Conservation (phyloP, 2,329 filamentous ascomycete genomes). For the Ophiocordyceps camponoti-floridani region DNA sequence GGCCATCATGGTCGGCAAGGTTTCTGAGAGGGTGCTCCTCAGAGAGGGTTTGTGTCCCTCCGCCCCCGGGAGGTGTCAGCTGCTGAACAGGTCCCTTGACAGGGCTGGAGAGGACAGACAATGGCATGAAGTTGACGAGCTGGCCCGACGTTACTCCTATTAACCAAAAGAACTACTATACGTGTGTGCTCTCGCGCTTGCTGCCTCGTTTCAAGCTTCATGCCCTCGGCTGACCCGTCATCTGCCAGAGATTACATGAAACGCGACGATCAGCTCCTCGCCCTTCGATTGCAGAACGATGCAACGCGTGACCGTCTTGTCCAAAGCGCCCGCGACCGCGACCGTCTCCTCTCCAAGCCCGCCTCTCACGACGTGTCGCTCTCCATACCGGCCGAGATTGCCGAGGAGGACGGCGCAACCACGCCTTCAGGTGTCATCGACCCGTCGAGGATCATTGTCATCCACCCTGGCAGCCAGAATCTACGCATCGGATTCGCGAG, state of each 20-base stretch:
- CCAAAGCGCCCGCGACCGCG: slow-evolving; percentile 72
- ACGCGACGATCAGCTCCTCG: slow-evolving; percentile 88
- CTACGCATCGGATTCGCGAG: slow-evolving; percentile 88
- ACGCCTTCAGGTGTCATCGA: slow-evolving; percentile 43
- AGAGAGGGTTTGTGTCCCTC: slow-evolving; percentile 32
- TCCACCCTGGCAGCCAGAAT: slow-evolving; percentile 92
- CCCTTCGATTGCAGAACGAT: slow-evolving; percentile 74
- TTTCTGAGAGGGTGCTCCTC: slow-evolving; percentile 45
- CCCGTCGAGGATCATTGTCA: slow-evolving; percentile 81
- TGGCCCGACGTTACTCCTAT: slow-evolving; percentile 90
- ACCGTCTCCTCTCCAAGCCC: slow-evolving; percentile 64
- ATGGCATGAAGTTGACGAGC: slow-evolving; percentile 87
- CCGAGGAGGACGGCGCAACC: slow-evolving; percentile 36
- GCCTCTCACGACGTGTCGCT: slow-evolving; percentile 48
- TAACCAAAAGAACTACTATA: slow-evolving; percentile 99
- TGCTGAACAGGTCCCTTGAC: slow-evolving; percentile 2
- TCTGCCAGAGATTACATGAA: slow-evolving; percentile 77
- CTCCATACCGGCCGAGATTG: slow-evolving; percentile 36
- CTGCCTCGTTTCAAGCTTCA: too few species aligned
- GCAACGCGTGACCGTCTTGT: slow-evolving; percentile 70
- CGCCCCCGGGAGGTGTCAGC: neutral
- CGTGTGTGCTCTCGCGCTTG: slow-evolving; percentile 39
- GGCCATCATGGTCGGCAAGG: slow-evolving; percentile 40
- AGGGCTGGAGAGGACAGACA: slow-evolving; percentile 94
- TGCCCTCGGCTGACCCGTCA: neutral